phyloP scores from a whole-genome alignment of 2,329 filamentous ascomycete species.

The Penicillium digitatum region DNA sequence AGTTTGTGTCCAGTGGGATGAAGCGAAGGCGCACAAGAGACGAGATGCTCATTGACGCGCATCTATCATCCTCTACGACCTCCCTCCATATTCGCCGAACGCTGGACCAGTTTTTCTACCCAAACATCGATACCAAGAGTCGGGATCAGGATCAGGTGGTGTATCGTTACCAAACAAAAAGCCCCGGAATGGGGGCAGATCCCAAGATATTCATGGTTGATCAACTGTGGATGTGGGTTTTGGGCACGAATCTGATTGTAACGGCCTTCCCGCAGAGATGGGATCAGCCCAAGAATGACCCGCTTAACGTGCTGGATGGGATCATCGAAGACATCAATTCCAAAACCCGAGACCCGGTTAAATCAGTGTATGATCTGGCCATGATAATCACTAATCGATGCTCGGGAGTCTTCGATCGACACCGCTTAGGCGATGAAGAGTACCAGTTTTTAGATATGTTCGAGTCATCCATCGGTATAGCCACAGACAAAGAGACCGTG shows the following conservation, averaged over 20 bases:
- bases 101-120: slow-evolving; percentile 64
- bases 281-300: slow-evolving; percentile 58
- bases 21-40: slow-evolving; percentile 33
- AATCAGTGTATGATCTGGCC: slow-evolving; percentile 60
- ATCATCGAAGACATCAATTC: slow-evolving; percentile 64
- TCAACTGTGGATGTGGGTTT: slow-evolving; percentile 64
- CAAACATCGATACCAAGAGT: slow-evolving; percentile 55
- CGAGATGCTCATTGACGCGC: slow-evolving; percentile 38
- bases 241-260: slow-evolving; percentile 57
- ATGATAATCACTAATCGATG: slow-evolving; percentile 59
- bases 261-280: slow-evolving; percentile 40
- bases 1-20: slow-evolving; percentile 20
- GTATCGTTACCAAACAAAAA: slow-evolving; percentile 53
- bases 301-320: slow-evolving; percentile 58
- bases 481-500: slow-evolving; percentile 53
- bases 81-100: slow-evolving; percentile 57
- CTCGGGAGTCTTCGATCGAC: slow-evolving; percentile 58
- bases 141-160: slow-evolving; percentile 63
- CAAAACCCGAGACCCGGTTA: slow-evolving; percentile 57
- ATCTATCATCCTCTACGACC: slow-evolving; percentile 35
- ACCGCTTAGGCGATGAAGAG: slow-evolving; percentile 55
- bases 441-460: slow-evolving; percentile 67
- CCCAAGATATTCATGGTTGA: slow-evolving; percentile 66
- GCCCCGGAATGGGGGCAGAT: slow-evolving; percentile 38
- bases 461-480: slow-evolving; percentile 57